These are phyloP conservation scores for Scheffersomyces coipomensis DNA, from an alignment of 805 yeast species.

Conservation along the genomic window DNA sequence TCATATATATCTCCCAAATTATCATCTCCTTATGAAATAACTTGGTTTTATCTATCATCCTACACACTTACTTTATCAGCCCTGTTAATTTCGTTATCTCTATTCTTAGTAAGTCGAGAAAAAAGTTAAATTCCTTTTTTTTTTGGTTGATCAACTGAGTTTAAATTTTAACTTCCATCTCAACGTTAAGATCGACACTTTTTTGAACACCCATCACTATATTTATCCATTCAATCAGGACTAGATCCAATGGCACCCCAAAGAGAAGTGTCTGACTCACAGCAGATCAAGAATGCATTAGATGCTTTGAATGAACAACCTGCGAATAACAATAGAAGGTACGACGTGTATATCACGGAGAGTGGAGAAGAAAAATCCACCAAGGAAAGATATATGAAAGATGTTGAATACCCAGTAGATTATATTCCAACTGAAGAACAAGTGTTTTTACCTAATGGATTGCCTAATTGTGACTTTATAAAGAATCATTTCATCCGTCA, in stretches of 20 bases:
- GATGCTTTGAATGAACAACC: conserved; percentile 53
- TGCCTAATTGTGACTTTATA: conserved; percentile 72
- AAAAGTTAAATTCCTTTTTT: too few species aligned
- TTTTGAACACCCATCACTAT: background rate
- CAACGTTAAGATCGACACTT: too few species aligned
- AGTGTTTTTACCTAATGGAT: conserved; percentile 59
- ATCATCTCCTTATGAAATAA: too few species aligned
- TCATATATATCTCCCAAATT: too few species aligned
- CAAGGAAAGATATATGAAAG: conserved; percentile 51
- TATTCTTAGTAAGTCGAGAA: too few species aligned
- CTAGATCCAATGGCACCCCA: background rate
- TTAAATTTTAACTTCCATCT: too few species aligned
- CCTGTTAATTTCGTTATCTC: too few species aligned
- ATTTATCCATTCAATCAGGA: background rate
- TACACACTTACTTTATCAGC: too few species aligned
- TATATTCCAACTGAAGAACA: conserved; percentile 64
- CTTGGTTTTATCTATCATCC: too few species aligned
- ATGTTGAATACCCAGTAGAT: conserved; percentile 68
- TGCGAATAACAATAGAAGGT: background rate
- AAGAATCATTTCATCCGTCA: conserved; percentile 74
- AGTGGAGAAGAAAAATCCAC: conserved; percentile 60
- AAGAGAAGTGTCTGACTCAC: conserved; percentile 7
- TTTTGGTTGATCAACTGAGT: too few species aligned
- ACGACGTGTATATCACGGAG: conserved; percentile 43
- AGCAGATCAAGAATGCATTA: conserved; percentile 62